Evolutionary conservation across 2,329 filamentous ascomycete species (phyloP).

Genomic region (Calonectria naviculata): DNA sequence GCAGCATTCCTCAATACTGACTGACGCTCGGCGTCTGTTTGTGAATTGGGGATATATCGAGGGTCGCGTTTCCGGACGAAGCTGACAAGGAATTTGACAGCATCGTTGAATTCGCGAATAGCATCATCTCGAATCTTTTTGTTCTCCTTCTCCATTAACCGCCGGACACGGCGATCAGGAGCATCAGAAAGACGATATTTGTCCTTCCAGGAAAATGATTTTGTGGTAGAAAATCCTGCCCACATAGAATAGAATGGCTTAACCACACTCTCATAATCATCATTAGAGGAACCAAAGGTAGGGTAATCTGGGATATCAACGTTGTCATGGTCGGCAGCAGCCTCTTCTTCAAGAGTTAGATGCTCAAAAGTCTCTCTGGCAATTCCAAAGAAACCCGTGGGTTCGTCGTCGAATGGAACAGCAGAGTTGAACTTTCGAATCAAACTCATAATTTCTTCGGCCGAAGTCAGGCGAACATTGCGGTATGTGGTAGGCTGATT

Average conservation of each 20-base stretch:
- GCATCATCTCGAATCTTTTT: conserved; percentile 84
- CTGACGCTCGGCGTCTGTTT: conserved; percentile 84
- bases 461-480: conserved; percentile 80
- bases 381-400: conserved; percentile 86
- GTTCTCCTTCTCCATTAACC: conserved; percentile 96
- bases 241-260: conserved; percentile 85
- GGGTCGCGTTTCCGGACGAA: conserved; percentile 95
- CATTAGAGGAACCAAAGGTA: conserved; percentile 81
- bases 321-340: conserved; percentile 77
- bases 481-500: conserved; percentile 69
- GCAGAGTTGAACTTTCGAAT: conserved; percentile 84
- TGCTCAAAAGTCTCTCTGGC: conserved; percentile 82
- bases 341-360: conserved; percentile 82
- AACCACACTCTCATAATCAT: conserved; percentile 80
- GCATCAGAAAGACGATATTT: conserved; percentile 85
- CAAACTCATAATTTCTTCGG: conserved; percentile 81
- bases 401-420: conserved; percentile 83
- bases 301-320: conserved; percentile 76
- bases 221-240: conserved; percentile 84
- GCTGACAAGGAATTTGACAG: conserved; percentile 84
- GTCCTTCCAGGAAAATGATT: conserved; percentile 92
- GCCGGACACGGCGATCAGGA: conserved; percentile 83
- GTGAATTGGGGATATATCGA: conserved; percentile 80
- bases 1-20: conserved; percentile 81
- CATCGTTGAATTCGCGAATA: conserved; percentile 90